phyloP scores from a whole-genome alignment of 2,329 filamentous ascomycete species.

The Arthrinium phaeospermum region DNA sequence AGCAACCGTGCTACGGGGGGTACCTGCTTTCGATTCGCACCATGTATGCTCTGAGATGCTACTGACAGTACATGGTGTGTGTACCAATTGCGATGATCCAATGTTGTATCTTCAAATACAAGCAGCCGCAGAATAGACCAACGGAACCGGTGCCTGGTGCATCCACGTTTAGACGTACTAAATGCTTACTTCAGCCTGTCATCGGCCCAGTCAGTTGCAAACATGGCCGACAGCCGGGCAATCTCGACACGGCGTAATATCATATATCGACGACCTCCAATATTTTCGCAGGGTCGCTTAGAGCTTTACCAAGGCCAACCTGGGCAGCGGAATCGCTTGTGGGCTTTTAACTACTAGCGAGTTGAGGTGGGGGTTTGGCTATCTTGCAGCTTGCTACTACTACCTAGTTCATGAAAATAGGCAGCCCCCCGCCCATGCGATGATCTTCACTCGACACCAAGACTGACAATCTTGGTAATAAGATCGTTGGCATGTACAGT shows the following conservation, averaged over 20 bases:
- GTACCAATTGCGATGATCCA: no score
- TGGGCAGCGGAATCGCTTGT: neutral
- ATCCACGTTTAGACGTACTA: neutral
- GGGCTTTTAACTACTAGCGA: neutral
- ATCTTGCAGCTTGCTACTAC: neutral
- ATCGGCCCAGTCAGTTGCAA: neutral
- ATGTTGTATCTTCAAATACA: neutral
- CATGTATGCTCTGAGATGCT: neutral
- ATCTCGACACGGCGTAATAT: neutral
- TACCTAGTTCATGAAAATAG: neutral
- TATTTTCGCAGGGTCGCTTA: neutral
- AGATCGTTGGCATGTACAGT: neutral
- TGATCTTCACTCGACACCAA: neutral
- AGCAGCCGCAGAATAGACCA: neutral
- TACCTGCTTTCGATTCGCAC: neutral
- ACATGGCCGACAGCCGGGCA: neutral
- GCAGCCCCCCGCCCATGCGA: neutral
- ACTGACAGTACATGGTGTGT: neutral
- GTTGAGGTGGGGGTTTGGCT: neutral
- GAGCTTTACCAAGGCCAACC: neutral
- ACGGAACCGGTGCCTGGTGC: neutral
- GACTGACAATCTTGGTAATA: conserved; percentile 10
- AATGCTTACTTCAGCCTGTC: neutral
- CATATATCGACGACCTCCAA: neutral
- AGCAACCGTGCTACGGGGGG: neutral